Evolutionary conservation across 176 grass and related monocot genomes (phyloP), one percentile per base, ranked within the genome.

Genomic region (Pharus latifolius): DNA sequence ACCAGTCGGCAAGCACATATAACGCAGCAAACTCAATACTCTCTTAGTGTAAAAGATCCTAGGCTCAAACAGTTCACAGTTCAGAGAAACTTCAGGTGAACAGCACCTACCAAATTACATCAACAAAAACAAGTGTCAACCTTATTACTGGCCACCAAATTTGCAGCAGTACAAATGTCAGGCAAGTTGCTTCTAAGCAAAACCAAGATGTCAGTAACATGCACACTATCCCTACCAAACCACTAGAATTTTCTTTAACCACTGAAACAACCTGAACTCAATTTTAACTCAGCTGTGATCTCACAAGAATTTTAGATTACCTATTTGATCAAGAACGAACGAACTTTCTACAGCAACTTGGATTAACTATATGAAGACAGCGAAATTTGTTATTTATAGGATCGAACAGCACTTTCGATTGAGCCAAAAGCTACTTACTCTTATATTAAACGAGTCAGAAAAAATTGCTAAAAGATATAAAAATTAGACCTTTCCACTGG

Each of bases 131-230:
- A 80, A 49, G 40, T 48, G 28, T 33, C 41, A 75, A 25, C 62
- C 25, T 53, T 53, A 53, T 46, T 45, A 68, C 8, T 17, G n/a
- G 22, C 35, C 56, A 79, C 76, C 63, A 74, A 61, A 79, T 37
- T 44, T 41, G 24, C 45, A 40, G 69, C 14, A 29, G 26, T 46
- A 55, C 58, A 80, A 29, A 29, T 45, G 5, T 33, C 14, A 46
- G 2, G 17, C 54, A 78, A 73, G 67, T 78, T 73, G 55, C 79
- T 78, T 87, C 18, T 67, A 82, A 67, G 69, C 61, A 38, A 77
- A 80, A 27, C 70, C 10, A 75, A 57, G 38, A 57, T 70, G 77
- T 70, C 70, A 64, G 64, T 75, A 55, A 65, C 55, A 61, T 67
- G 60, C 61, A 61, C 73, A 67, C 52, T 37, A 16, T 35, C 24